Percentiles rank a stretch among this genome's conserved stretches.
These are phyloP conservation scores for Yamadazyma akitaensis DNA, from an alignment of 805 yeast species.

Conservation along the genomic window DNA sequence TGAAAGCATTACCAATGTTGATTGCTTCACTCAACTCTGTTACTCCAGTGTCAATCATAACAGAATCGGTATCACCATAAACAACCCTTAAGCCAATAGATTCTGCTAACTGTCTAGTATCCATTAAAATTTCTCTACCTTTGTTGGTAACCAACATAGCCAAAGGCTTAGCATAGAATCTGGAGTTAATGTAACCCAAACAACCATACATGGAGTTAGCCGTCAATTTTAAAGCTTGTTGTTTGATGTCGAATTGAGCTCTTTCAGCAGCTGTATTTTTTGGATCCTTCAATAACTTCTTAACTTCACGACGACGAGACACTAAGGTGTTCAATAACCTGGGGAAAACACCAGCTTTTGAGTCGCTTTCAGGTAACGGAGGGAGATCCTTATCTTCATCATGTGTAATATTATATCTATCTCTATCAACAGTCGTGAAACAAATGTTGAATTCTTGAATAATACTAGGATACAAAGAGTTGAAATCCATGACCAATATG, in stretches of 20 bases:
- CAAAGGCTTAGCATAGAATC: slow-evolving; percentile 93
- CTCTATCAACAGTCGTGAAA: slow-evolving; percentile 88
- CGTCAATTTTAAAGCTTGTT: slow-evolving; percentile 91
- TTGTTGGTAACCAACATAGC: slow-evolving; percentile 94
- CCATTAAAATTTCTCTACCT: slow-evolving; percentile 93
- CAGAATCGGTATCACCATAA: slow-evolving; percentile 98
- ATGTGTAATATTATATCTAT: slow-evolving; percentile 35
- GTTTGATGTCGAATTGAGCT: slow-evolving; percentile 91
- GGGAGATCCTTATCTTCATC: slow-evolving; percentile 65
- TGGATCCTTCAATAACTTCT: slow-evolving; percentile 75
- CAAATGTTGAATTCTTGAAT: slow-evolving; percentile 97
- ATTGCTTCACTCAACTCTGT: slow-evolving; percentile 68
- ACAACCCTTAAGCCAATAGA: slow-evolving; percentile 77
- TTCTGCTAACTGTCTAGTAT: slow-evolving; percentile 91
- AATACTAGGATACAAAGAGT: slow-evolving; percentile 93
- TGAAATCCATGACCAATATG: slow-evolving; percentile 95
- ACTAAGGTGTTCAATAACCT: slow-evolving; percentile 79
- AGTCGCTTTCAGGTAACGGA: slow-evolving; percentile 55
- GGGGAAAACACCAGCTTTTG: slow-evolving; percentile 80
- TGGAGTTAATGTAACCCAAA: slow-evolving; percentile 84
- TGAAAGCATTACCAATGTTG: slow-evolving; percentile 81
- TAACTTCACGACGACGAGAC: slow-evolving; percentile 88
- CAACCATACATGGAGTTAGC: slow-evolving; percentile 99
- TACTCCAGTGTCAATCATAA: slow-evolving; percentile 92
- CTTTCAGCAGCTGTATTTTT: slow-evolving; percentile 58